Evolutionary conservation across 306 rosid species (phyloP).

Genomic region (Sicyos baderoa): DNA sequence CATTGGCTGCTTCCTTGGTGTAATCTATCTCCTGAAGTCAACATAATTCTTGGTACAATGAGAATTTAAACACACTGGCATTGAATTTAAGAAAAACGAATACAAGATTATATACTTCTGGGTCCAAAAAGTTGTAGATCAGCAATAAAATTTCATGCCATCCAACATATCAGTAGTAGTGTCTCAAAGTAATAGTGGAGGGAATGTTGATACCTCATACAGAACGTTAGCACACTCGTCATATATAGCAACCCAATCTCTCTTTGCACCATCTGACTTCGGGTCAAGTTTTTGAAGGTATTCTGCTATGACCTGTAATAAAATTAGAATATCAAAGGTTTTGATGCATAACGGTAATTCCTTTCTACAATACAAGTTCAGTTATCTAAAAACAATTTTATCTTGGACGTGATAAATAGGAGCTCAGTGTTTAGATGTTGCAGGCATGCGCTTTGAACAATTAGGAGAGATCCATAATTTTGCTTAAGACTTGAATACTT

Average conservation of each 20-base stretch:
- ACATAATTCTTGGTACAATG: neutral
- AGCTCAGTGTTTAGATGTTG: neutral
- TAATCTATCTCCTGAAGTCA: conserved; percentile 92
- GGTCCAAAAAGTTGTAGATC: neutral
- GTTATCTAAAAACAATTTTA: neutral
- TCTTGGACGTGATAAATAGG: neutral
- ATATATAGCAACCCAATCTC: conserved; percentile 99
- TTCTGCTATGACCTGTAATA: conserved; percentile 87
- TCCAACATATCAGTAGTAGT: neutral
- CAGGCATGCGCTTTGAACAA: neutral
- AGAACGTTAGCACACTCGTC: conserved; percentile 95
- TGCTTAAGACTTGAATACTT: neutral
- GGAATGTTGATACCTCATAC: conserved; percentile 57
- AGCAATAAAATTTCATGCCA: neutral
- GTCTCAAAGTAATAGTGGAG: conserved; percentile 11
- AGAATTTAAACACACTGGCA: conserved; percentile 9
- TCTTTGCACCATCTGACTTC: conserved; percentile 98
- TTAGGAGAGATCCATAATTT: neutral
- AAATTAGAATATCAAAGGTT: conserved; percentile 17
- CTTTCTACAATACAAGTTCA: neutral
- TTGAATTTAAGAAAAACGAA: conserved; percentile 1
- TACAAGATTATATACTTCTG: neutral
- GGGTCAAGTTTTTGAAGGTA: conserved; percentile 95
- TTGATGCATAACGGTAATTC: conserved; percentile 6
- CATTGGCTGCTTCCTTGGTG: conserved; percentile 94